Conservation (phyloP, 768 basidiomycete species). For the Agrocybe pediades region DNA sequence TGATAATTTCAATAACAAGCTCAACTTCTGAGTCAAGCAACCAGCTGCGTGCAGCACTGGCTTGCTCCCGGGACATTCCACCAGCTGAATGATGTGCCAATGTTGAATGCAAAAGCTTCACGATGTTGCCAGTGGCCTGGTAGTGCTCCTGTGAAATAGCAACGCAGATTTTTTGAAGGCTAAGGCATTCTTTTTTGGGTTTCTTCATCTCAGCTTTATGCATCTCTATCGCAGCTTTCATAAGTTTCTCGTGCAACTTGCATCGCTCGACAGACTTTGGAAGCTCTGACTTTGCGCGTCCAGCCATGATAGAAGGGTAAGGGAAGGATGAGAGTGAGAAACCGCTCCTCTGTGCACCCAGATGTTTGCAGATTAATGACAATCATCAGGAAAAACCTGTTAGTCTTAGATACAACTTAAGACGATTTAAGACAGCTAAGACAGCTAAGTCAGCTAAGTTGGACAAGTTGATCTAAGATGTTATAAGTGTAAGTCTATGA, state of each 20-base stretch:
- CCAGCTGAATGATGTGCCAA: conserved; percentile 10
- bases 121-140: conserved; percentile 10
- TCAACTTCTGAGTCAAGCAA: conserved; percentile 27
- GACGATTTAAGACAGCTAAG: too few species aligned
- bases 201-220: background rate
- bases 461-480: too few species aligned
- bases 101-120: conserved; percentile 16
- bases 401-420: too few species aligned
- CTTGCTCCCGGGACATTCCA: background rate
- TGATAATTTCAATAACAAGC: conserved; percentile 27
- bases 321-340: too few species aligned
- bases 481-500: too few species aligned
- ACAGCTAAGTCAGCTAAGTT: too few species aligned
- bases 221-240: background rate
- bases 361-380: too few species aligned
- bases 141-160: background rate
- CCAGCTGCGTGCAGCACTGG: background rate
- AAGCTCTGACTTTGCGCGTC: too few species aligned
- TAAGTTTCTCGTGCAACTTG: background rate
- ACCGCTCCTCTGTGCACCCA: too few species aligned
- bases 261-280: too few species aligned
- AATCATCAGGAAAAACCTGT: too few species aligned
- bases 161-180: background rate
- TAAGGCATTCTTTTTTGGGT: background rate
- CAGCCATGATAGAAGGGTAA: too few species aligned